Conservation (phyloP, 306 rosid species). For the Clitoria ternatea region DNA sequence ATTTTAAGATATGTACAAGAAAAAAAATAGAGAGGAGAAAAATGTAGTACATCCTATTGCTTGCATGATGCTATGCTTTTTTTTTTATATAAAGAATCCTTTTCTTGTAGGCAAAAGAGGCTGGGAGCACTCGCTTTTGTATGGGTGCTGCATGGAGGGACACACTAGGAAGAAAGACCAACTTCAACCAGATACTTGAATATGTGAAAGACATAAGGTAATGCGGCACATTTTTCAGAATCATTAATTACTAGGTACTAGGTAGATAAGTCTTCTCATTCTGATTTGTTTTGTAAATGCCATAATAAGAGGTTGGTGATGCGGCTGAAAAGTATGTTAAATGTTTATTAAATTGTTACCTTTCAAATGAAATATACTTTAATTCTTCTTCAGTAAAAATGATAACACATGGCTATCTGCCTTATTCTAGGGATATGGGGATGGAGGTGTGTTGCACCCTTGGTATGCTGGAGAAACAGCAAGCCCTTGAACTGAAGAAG, state of each 20-base stretch:
- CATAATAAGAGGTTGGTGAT: conserved; percentile 5
- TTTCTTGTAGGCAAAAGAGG: conserved; percentile 83
- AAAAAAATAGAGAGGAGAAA: neutral
- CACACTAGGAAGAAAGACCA: conserved; percentile 84
- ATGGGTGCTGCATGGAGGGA: conserved; percentile 99
- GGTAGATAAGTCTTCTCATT: neutral
- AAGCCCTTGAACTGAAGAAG: conserved; percentile 80
- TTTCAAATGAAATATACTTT: neutral
- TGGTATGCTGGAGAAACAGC: conserved; percentile 96
- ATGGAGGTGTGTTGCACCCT: conserved; percentile 99
- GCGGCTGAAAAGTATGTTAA: conserved; percentile 9
- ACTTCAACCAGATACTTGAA: conserved; percentile 87
- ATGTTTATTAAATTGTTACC: conserved; percentile 1
- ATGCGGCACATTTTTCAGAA: neutral
- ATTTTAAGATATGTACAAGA: neutral
- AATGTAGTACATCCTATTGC: neutral
- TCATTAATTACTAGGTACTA: neutral
- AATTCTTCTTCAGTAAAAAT: neutral
- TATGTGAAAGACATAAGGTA: conserved; percentile 87
- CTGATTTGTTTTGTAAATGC: neutral
- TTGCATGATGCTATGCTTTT: neutral
- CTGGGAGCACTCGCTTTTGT: conserved; percentile 97
- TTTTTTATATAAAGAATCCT: conserved; percentile 13
- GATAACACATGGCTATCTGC: conserved; percentile 8
- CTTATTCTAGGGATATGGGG: conserved; percentile 68